Evolutionary conservation across 768 basidiomycete species (phyloP).

Genomic region (Tephrocybe sp.): DNA sequence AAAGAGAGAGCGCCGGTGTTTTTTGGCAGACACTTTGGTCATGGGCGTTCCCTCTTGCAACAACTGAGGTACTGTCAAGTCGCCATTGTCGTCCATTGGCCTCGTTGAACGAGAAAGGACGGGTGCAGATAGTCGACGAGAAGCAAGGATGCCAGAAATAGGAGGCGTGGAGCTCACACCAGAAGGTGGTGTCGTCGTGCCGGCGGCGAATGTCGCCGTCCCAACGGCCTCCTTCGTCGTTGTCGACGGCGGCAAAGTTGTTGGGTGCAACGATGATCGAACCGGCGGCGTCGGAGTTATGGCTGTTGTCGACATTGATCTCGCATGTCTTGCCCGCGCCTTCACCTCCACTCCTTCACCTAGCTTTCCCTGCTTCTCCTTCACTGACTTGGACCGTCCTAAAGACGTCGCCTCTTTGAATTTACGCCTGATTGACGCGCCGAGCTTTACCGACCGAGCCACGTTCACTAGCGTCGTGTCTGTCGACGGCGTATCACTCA

Average conservation of each 20-base stretch:
- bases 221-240: background rate
- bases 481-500: slow-evolving; percentile 13
- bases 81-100: slow-evolving; percentile 14
- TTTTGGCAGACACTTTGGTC: slow-evolving; percentile 81
- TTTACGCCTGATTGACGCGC: slow-evolving; percentile 33
- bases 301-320: slow-evolving; percentile 10
- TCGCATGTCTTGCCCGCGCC: slow-evolving; percentile 5
- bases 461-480: slow-evolving; percentile 4
- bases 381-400: slow-evolving; percentile 27
- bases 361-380: slow-evolving; percentile 2
- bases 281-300: slow-evolving; percentile 7
- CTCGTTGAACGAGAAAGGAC: slow-evolving; percentile 12
- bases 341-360: background rate
- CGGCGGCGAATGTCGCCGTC: background rate
- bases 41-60: slow-evolving; percentile 67
- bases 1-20: slow-evolving; percentile 69
- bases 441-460: slow-evolving; percentile 15
- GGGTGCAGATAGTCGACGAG: slow-evolving; percentile 6
- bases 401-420: slow-evolving; percentile 32
- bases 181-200: background rate
- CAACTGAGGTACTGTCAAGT: slow-evolving; percentile 49
- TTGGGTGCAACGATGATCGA: too few species aligned
- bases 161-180: background rate
- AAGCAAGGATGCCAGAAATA: background rate
- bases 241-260: slow-evolving; percentile 3